Evolutionary conservation across 345 rosid species (phyloP), one percentile per base, ranked within the genome.

Genomic region (Passiflora organensis): DNA sequence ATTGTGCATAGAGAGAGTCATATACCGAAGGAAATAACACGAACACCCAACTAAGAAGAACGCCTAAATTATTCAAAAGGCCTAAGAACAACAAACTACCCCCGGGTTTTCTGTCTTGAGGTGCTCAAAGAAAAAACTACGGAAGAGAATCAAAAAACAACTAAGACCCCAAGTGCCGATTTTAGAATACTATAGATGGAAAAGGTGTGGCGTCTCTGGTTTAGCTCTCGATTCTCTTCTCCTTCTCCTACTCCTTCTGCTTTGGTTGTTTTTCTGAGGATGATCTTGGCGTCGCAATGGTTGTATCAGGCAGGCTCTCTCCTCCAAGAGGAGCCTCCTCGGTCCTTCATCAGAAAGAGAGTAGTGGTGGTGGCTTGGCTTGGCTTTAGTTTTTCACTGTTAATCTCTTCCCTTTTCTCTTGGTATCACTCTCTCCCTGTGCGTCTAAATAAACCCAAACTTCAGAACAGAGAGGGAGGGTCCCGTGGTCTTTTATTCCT

Each of bases 221-320:
- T 58, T 28, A 66, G 59, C 16, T 72, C 66, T 63, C n/a, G 72
- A 41, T 3, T 53, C n/a, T 59, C 66, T 55, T 69, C 71, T 56
- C 65, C 71, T 56, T 59, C n/a, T n/a, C n/a, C n/a, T n/a, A n/a
- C n/a, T n/a, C n/a, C n/a, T n/a, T n/a, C n/a, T n/a, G n/a, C n/a
- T n/a, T n/a, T n/a, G n/a, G n/a, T n/a, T n/a, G n/a, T n/a, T n/a
- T 63, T 43, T 14, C 58, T 53, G 13, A 47, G 17, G 34, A 2
- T 21, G 36, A 18, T 44, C 32, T 17, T 53, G 13, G 39, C 43
- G 62, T 43, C 59, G n/a, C n/a, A n/a, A n/a, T n/a, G n/a, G n/a
- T n/a, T n/a, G n/a, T n/a, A 48, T 51, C 63, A 62, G 64, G 86
- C 71, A 72, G 85, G 82, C 82, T 77, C 82, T 72, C 82, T 72